Percentiles rank a stretch among this genome's conserved stretches.
These are phyloP conservation scores for Trametes cinnabarina DNA, from an alignment of 768 basidiomycete species.

Conservation along the genomic window DNA sequence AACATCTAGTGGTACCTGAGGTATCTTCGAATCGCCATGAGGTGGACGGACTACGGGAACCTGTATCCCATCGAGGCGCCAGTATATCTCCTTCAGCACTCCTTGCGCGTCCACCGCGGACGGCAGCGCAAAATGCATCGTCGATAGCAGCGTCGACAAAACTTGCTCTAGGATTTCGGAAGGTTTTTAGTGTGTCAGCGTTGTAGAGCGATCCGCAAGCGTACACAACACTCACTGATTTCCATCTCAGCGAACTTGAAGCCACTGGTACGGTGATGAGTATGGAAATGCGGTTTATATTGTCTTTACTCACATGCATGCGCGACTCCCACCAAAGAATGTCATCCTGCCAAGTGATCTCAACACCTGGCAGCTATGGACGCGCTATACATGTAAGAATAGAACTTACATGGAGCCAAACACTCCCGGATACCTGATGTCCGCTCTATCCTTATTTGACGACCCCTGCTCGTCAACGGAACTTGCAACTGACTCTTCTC, in stretches of 20 bases:
- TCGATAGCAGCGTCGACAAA: constrained; percentile 34
- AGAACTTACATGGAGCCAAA: constrained; percentile 22
- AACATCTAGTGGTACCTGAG: constrained; percentile 34
- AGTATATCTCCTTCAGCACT: constrained; percentile 35
- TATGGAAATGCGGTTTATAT: no score
- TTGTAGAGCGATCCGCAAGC: no score
- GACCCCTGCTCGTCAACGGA: background rate
- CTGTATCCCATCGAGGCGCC: constrained; percentile 37
- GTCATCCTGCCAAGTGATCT: constrained; percentile 20
- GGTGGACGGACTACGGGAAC: constrained; percentile 38
- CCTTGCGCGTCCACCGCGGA: constrained; percentile 29
- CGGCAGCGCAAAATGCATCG: constrained; percentile 36
- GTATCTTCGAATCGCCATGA: constrained; percentile 32
- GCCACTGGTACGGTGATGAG: no score
- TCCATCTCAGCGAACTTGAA: constrained; percentile 27
- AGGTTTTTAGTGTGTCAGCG: no score
- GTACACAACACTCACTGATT: constrained; percentile 21
- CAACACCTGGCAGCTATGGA: background rate
- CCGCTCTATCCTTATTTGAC: constrained; percentile 5
- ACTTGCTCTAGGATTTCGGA: constrained; percentile 43
- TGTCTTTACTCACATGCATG: constrained; percentile 21
- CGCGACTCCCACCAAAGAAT: constrained; percentile 22
- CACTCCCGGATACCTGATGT: constrained; percentile 21
- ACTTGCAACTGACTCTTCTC: background rate
- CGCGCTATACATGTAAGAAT: no score